Conservation (phyloP, 2,329 filamentous ascomycete genomes). For the Rhynchosporium graminicola region DNA sequence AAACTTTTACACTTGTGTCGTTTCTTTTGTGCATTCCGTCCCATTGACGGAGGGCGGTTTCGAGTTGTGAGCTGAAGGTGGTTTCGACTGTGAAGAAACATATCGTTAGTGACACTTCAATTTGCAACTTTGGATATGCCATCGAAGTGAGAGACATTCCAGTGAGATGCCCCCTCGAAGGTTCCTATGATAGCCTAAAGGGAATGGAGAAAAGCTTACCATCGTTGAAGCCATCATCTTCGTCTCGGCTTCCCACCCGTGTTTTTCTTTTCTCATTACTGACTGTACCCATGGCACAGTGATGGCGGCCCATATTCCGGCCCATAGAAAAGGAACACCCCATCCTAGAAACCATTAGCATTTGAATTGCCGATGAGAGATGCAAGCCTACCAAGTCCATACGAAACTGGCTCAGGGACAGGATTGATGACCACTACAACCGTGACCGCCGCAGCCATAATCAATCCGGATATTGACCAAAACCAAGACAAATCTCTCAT, state of each 20-base stretch:
- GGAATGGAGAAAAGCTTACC: neutral
- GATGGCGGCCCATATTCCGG: constrained; percentile 29
- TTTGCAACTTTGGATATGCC: neutral
- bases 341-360: constrained; percentile 25
- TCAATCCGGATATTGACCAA: constrained; percentile 45
- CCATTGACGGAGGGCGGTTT: constrained; percentile 3
- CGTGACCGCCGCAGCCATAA: constrained; percentile 44
- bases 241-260: constrained; percentile 24
- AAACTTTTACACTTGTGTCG: constrained; percentile 8
- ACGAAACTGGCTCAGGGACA: constrained; percentile 24
- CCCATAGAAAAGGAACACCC: constrained; percentile 32
- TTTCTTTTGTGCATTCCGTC: constrained; percentile 3
- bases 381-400: constrained; percentile 29
- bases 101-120: neutral
- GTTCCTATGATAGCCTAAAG: neutral
- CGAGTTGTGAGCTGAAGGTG: constrained; percentile 7
- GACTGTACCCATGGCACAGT: constrained; percentile 27
- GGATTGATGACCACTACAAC: constrained; percentile 25
- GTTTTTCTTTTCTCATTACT: constrained; percentile 25
- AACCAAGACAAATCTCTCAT: constrained; percentile 45
- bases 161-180: neutral
- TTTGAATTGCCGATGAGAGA: neutral
- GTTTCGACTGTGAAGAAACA: constrained; percentile 1
- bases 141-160: neutral
- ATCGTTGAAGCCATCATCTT: constrained; percentile 18